Percentiles rank a stretch among this genome's conserved stretches.
These are phyloP conservation scores for Penicillium ucsense DNA, from an alignment of 495 filamentous ascomycete genomes.

Conservation along the genomic window DNA sequence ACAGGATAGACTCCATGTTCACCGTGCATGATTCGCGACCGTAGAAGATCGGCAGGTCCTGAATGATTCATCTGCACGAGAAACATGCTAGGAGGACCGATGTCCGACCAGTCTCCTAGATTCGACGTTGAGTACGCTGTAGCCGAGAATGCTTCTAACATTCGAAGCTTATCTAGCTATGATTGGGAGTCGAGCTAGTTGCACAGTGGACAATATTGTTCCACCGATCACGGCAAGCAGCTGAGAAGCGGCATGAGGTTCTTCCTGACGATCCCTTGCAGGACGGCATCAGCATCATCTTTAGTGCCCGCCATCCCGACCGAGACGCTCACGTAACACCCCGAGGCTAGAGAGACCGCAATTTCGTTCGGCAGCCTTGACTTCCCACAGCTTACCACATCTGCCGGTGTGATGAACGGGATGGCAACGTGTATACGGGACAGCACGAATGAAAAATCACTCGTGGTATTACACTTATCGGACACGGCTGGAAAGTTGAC, in stretches of 20 bases:
- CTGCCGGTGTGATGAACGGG: conserved; percentile 37
- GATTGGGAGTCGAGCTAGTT: background rate
- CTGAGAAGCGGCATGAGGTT: conserved; percentile 46
- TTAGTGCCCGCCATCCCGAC: conserved; percentile 50
- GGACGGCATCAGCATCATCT: conserved; percentile 42
- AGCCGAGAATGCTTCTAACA: no score
- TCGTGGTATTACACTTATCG: conserved; percentile 31
- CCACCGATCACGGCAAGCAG: conserved; percentile 28
- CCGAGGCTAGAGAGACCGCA: conserved; percentile 33
- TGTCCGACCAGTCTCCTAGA: no score
- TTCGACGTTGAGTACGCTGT: no score
- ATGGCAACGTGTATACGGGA: conserved; percentile 46
- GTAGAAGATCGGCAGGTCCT: background rate
- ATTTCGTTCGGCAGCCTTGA: conserved; percentile 48
- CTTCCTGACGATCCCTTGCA: conserved; percentile 45
- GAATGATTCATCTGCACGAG: background rate
- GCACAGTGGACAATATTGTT: background rate
- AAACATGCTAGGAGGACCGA: background rate
- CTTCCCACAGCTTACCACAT: conserved; percentile 47
- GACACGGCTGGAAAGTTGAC: conserved; percentile 52
- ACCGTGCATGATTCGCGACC: no score
- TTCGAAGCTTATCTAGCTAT: no score
- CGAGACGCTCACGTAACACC: conserved; percentile 55
- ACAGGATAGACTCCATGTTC: no score
- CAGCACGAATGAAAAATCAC: conserved; percentile 51